A percentile compares a stretch with the other conserved stretches of the same genome.
phyloP scores from a whole-genome alignment of 257 asterid genomes.

The Nicotiana knightiana region DNA sequence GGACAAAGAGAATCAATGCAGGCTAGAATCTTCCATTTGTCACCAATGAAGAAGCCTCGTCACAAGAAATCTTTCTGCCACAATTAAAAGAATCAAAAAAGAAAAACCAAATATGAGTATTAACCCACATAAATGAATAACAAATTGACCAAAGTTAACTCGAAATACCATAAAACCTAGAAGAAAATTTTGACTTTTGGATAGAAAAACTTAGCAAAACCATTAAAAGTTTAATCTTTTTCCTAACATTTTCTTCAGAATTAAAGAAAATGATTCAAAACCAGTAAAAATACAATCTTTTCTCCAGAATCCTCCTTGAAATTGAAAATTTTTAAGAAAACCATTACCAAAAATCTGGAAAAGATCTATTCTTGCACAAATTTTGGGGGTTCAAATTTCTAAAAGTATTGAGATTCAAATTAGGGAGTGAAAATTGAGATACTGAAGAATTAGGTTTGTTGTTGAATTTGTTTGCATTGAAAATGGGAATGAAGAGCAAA shows the following conservation, averaged over 20 bases:
- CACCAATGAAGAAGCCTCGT: neutral
- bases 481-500: neutral
- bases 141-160: neutral
- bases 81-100: constrained; percentile 3
- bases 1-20: neutral
- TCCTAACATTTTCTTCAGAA: neutral
- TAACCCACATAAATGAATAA: neutral
- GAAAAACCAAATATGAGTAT: neutral
- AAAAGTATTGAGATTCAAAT: neutral
- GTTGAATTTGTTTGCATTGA: neutral
- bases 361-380: neutral
- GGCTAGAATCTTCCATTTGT: constrained; percentile 8
- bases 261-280: neutral
- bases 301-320: neutral
- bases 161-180: neutral
- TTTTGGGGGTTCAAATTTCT: neutral
- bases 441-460: no score
- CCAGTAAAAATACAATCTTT: neutral
- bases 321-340: neutral
- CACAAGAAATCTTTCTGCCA: neutral
- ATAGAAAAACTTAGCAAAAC: neutral
- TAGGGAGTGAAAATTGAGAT: neutral
- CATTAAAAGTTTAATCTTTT: neutral
- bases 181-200: neutral
- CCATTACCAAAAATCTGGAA: neutral